Percentiles rank a stretch among this genome's conserved stretches.
These are phyloP conservation scores for Candida labiduridarum DNA, from an alignment of 1,139 yeast species.

Conservation along the genomic window DNA sequence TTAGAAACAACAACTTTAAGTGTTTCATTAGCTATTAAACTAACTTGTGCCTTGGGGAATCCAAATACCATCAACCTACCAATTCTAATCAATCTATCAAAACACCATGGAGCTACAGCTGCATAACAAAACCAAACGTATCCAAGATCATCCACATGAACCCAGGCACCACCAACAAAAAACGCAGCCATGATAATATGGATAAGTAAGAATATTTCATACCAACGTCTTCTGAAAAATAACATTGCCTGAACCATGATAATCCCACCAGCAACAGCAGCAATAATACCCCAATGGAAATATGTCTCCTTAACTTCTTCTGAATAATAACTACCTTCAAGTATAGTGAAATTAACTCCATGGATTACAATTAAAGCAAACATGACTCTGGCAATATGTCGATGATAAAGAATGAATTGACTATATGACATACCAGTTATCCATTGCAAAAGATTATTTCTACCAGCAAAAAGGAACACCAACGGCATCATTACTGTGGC, in stretches of 20 bases:
- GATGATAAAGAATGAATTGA: constrained; percentile 38
- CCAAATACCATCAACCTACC: constrained; percentile 39
- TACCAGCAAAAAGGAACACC: constrained; percentile 42
- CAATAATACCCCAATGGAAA: constrained; percentile 34
- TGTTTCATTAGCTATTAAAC: constrained; percentile 39
- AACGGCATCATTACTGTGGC: constrained; percentile 35
- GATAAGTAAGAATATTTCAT: constrained; percentile 42
- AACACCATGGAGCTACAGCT: constrained; percentile 43
- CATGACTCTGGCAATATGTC: constrained; percentile 40
- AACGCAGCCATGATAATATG: constrained; percentile 46
- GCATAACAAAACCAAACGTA: constrained; percentile 43
- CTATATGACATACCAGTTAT: constrained; percentile 39
- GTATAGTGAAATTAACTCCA: constrained; percentile 40
- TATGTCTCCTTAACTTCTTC: constrained; percentile 21
- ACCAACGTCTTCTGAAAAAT: constrained; percentile 42
- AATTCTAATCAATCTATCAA: constrained; percentile 44
- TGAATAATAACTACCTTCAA: constrained; percentile 15
- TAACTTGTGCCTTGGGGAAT: constrained; percentile 36
- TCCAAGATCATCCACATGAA: constrained; percentile 44
- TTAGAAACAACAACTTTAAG: constrained; percentile 43
- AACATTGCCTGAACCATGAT: constrained; percentile 41
- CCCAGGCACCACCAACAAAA: constrained; percentile 47
- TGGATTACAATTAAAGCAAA: constrained; percentile 33
- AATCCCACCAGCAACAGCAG: constrained; percentile 35
- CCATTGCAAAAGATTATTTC: constrained; percentile 47